A percentile compares a stretch with the other conserved stretches of the same genome.
Evolutionary conservation across 352 stramenopile species (phyloP).

Genomic region (Phytopythium aichiense): DNA sequence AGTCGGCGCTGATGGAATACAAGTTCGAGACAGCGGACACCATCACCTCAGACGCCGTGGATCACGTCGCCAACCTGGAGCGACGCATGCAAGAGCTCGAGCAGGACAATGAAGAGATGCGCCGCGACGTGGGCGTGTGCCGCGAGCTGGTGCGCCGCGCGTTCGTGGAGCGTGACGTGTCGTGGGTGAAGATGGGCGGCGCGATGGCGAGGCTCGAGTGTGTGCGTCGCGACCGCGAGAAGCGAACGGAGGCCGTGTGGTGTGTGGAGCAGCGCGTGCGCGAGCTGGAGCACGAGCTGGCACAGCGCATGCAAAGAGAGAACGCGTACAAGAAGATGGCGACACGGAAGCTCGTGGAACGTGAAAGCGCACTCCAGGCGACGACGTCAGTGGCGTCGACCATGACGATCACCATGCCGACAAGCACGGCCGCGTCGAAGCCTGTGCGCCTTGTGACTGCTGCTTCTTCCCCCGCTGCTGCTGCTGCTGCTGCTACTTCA

Average conservation of each 20-base stretch:
- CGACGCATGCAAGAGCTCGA: background rate
- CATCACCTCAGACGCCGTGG: background rate
- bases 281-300: background rate
- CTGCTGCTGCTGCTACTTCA: too few relatives aligned
- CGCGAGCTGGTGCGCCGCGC: background rate
- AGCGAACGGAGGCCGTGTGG: background rate
- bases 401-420: too few relatives aligned
- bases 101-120: background rate
- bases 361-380: background rate
- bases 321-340: too few relatives aligned
- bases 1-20: background rate
- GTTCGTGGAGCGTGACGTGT: background rate
- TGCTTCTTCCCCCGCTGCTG: too few relatives aligned
- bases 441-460: too few relatives aligned
- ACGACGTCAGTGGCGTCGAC: background rate
- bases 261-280: background rate
- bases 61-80: background rate
- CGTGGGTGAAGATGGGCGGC: background rate
- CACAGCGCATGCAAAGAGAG: background rate
- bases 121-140: background rate
- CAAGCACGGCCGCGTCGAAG: background rate
- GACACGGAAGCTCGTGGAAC: too few relatives aligned
- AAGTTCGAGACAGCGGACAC: background rate
- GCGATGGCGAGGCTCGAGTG: background rate
- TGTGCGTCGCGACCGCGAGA: background rate